phyloP scores from a whole-genome alignment of 306 rosid genomes.

The Citrullus mucosospermus region DNA sequence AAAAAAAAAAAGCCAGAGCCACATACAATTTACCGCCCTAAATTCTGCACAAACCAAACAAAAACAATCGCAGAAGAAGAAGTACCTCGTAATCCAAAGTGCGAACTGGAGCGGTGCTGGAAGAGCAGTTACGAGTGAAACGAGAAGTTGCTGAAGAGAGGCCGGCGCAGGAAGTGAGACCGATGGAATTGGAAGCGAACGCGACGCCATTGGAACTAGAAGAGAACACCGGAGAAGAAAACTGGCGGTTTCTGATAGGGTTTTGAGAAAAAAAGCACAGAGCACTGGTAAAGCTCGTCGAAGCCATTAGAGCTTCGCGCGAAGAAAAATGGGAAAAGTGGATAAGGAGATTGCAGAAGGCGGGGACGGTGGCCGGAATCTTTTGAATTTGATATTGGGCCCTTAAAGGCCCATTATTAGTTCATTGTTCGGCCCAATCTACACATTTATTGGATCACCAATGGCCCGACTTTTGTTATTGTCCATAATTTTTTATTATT shows the following conservation, averaged over 20 bases:
- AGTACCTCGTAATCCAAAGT: slow-evolving; percentile 61
- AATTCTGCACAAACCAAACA: background rate
- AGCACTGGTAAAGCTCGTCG: slow-evolving; percentile 1
- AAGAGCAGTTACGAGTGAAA: slow-evolving; percentile 30
- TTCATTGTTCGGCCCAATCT: background rate
- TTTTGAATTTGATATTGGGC: background rate
- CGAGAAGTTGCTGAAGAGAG: slow-evolving; percentile 8
- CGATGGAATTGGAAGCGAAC: background rate
- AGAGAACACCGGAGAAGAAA: slow-evolving; percentile 16
- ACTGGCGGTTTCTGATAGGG: slow-evolving; percentile 1
- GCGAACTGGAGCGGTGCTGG: slow-evolving; percentile 33
- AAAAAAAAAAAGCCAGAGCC: no score
- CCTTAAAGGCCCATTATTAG: background rate
- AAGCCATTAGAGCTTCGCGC: slow-evolving; percentile 11
- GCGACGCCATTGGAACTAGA: slow-evolving; percentile 13
- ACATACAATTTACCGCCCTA: background rate
- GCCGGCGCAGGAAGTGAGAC: background rate
- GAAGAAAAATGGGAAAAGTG: background rate
- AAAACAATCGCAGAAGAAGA: background rate
- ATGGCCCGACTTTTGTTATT: background rate
- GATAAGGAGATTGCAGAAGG: background rate
- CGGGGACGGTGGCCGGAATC: background rate
- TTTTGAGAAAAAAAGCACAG: slow-evolving; percentile 20
- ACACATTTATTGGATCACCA: background rate
- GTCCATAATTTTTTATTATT: no score